These are phyloP conservation scores for Trichoderma gamsii DNA, from an alignment of 495 filamentous ascomycete genomes.

Conservation along the genomic window DNA sequence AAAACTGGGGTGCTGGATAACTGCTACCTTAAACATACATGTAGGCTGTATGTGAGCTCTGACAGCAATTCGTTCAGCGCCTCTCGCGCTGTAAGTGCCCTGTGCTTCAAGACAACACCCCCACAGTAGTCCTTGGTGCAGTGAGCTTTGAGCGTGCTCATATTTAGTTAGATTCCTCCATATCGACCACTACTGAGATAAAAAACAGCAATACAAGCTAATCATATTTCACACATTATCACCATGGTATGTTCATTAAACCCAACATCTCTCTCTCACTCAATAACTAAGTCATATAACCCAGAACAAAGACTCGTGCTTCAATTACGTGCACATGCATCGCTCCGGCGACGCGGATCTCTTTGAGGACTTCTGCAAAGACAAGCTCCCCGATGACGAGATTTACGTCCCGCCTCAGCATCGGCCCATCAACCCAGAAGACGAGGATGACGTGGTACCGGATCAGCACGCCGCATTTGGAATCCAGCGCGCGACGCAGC, in stretches of 20 bases:
- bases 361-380: constrained; percentile 80
- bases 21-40: no score
- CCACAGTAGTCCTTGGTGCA: no score
- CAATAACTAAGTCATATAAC: not conserved
- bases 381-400: constrained; percentile 63
- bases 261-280: not conserved
- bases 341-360: constrained; percentile 75
- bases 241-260: not conserved
- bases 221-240: not conserved
- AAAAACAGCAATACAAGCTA: not conserved
- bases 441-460: constrained; percentile 96
- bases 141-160: no score
- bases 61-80: no score
- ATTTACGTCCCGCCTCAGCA: constrained; percentile 86
- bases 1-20: no score
- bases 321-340: constrained; percentile 85
- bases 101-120: no score
- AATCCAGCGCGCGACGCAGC: constrained; percentile 78
- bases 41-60: no score
- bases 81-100: no score
- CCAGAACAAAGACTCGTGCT: constrained; percentile 82
- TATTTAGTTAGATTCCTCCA: no score
- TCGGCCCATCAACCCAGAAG: constrained; percentile 91
- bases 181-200: no score
- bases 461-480: constrained; percentile 97